Conservation (phyloP, 2,329 filamentous ascomycete species). For the Fusarium continuum region DNA sequence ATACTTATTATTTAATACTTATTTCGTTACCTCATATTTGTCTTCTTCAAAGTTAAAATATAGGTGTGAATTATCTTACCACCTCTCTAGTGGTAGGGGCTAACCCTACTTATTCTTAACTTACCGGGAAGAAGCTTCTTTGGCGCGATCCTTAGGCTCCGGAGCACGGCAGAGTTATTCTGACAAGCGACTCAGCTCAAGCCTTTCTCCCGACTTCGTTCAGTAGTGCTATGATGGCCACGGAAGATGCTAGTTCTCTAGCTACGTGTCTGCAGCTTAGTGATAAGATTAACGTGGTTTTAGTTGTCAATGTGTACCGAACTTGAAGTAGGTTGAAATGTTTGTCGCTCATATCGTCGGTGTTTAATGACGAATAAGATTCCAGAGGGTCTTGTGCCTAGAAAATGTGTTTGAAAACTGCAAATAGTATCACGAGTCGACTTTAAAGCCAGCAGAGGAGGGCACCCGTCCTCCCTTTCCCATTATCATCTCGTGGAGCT, state of each 20-base stretch:
- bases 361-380: too few species aligned
- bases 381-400: background rate
- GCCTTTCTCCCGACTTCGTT: constrained; percentile 53
- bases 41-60: fast-evolving
- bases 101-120: too few species aligned
- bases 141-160: background rate
- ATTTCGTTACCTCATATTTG: too few species aligned
- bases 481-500: background rate
- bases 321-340: background rate
- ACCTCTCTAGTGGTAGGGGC: too few species aligned
- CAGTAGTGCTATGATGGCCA: constrained; percentile 54
- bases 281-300: background rate
- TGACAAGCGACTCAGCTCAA: constrained; percentile 54
- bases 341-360: background rate
- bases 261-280: constrained; percentile 36
- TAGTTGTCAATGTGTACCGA: background rate
- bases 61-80: background rate
- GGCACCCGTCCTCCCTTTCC: background rate
- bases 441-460: background rate
- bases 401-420: background rate
- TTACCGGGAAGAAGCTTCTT: too few species aligned
- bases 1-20: too few species aligned
- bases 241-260: constrained; percentile 53
- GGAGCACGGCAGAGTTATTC: constrained; percentile 43
- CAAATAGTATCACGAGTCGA: background rate